Conservation (phyloP, 495 filamentous ascomycete genomes). For the Diplogelasinospora grovesii region DNA sequence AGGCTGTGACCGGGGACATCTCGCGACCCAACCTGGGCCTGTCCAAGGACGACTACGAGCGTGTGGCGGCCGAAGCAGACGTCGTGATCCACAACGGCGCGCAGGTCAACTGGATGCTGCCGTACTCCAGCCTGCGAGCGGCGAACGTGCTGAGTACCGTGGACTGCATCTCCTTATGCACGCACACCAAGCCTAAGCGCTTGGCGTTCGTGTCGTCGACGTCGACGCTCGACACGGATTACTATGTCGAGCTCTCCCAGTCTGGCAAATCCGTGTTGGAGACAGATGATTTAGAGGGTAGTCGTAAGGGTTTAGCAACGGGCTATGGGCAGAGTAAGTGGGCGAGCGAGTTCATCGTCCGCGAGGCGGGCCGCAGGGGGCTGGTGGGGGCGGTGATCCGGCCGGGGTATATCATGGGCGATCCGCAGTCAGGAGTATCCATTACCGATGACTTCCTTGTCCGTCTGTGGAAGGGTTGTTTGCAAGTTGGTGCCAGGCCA, state of each 20-base stretch:
- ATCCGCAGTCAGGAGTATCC: constrained; percentile 62
- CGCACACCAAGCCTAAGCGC: constrained; percentile 67
- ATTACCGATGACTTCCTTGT: constrained; percentile 92
- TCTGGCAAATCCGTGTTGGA: constrained; percentile 43
- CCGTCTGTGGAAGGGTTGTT: constrained; percentile 81
- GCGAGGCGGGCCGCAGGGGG: constrained; percentile 72
- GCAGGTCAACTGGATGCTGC: constrained; percentile 76
- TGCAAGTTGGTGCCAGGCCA: constrained; percentile 68
- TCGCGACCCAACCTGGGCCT: constrained; percentile 67
- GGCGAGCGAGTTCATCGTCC: constrained; percentile 66
- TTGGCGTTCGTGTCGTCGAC: constrained; percentile 86
- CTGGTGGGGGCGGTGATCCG: constrained; percentile 70
- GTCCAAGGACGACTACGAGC: constrained; percentile 59
- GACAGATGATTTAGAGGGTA: constrained; percentile 41
- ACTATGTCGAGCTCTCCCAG: constrained; percentile 70
- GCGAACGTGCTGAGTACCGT: constrained; percentile 80
- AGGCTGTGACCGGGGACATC: constrained; percentile 66
- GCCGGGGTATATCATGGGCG: constrained; percentile 81
- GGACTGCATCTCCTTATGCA: constrained; percentile 69
- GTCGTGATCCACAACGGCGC: constrained; percentile 90
- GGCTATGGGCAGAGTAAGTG: constrained; percentile 89
- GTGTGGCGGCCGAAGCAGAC: constrained; percentile 58
- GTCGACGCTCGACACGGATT: constrained; percentile 68
- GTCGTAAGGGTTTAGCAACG: constrained; percentile 45
- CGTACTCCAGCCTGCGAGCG: constrained; percentile 66